Conservation (phyloP, 2,329 filamentous ascomycete species). For the Epichloe elymi region DNA sequence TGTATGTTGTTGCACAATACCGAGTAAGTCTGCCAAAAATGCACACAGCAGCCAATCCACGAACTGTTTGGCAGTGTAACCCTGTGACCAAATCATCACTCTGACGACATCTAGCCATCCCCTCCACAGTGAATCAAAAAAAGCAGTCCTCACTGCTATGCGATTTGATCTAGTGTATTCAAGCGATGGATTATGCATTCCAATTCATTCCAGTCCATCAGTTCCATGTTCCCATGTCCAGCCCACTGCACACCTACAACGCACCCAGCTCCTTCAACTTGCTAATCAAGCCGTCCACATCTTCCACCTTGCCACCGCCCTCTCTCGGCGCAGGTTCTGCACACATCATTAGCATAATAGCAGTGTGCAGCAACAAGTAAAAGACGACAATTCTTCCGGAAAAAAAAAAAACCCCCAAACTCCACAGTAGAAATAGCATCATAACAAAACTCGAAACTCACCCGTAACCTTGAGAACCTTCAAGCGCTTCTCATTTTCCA, state of each 20-base stretch:
- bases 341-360: background rate
- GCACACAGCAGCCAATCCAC: no score
- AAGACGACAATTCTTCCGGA: background rate
- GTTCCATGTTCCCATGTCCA: background rate
- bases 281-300: conserved; percentile 85
- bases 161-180: no score
- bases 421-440: background rate
- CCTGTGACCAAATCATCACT: no score
- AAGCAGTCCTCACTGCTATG: no score
- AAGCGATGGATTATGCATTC: no score
- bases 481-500: conserved; percentile 61
- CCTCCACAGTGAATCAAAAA: no score
- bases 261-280: conserved; percentile 96
- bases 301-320: conserved; percentile 92
- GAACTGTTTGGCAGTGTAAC: no score
- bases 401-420: background rate
- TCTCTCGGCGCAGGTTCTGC: conserved; percentile 74
- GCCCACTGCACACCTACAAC: conserved; percentile 36
- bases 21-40: no score
- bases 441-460: conserved; percentile 25
- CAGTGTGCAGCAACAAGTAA: background rate
- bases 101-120: no score
- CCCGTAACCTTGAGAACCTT: conserved; percentile 83
- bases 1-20: no score
- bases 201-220: no score